Evolutionary conservation across 805 yeast genomes (phyloP).

Genomic region (Candida germanica): DNA sequence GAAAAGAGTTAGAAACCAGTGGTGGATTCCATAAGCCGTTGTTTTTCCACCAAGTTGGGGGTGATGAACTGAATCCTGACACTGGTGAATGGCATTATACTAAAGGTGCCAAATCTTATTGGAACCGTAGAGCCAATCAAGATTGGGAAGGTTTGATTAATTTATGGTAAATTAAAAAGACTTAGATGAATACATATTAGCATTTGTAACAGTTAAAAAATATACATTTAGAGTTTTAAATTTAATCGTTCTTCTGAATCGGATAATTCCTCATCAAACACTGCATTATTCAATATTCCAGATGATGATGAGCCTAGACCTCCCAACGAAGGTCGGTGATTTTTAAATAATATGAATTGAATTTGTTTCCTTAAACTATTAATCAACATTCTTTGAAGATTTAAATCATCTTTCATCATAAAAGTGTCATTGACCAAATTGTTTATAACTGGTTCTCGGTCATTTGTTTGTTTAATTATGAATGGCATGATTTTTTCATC

Average conservation of each 20-base stretch:
- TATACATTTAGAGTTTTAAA: slow-evolving; percentile 18
- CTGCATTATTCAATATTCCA: slow-evolving; percentile 2
- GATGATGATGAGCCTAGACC: slow-evolving; percentile 4
- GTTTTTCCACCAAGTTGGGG: slow-evolving; percentile 54
- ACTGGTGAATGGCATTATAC: slow-evolving; percentile 52
- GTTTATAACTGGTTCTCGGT: slow-evolving; percentile 28
- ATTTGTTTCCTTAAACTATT: slow-evolving; percentile 49
- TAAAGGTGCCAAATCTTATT: slow-evolving; percentile 63
- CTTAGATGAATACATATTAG: not conserved
- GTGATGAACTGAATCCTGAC: slow-evolving; percentile 31
- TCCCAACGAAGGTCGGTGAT: slow-evolving; percentile 26
- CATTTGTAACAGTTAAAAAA: slow-evolving; percentile 12
- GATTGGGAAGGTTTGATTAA: slow-evolving; percentile 58
- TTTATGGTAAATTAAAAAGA: slow-evolving; percentile 47
- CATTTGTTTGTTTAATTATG: slow-evolving; percentile 21
- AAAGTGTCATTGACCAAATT: slow-evolving; percentile 35
- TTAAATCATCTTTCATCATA: slow-evolving; percentile 46
- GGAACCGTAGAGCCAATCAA: slow-evolving; percentile 68
- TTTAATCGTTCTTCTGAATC: slow-evolving; percentile 37
- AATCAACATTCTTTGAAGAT: slow-evolving; percentile 41
- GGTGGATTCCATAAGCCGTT: slow-evolving; percentile 50
- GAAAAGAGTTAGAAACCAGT: slow-evolving; percentile 53
- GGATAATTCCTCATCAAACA: slow-evolving; percentile 20
- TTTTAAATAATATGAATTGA: slow-evolving; percentile 45
- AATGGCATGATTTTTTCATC: slow-evolving; percentile 38